Evolutionary conservation across 352 stramenopile genomes (phyloP).

Genomic region (Globisporangium paroecandrum): DNA sequence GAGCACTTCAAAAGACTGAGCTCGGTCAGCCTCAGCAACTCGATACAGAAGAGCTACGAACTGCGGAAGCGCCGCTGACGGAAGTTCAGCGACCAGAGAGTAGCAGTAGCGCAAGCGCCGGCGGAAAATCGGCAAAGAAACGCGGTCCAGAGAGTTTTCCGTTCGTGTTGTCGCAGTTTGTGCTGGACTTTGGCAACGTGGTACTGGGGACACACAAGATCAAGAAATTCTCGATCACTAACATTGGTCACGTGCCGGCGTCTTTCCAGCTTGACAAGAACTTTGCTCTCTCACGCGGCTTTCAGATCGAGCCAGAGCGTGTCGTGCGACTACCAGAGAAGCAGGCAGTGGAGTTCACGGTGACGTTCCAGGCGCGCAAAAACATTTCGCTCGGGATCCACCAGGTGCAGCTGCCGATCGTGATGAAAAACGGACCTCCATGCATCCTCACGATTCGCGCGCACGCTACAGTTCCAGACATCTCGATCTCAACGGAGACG

Average conservation of each 20-base stretch:
- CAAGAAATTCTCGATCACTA: constrained; percentile 91
- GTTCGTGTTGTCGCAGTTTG: constrained; percentile 89
- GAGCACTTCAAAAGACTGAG: background rate
- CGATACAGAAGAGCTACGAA: constrained; percentile 10
- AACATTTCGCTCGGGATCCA: constrained; percentile 76
- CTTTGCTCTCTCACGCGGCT: constrained; percentile 76
- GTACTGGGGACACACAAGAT: constrained; percentile 90
- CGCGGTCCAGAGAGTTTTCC: constrained; percentile 33
- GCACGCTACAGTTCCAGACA: constrained; percentile 89
- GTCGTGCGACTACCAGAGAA: constrained; percentile 91
- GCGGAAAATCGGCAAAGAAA: constrained; percentile 26
- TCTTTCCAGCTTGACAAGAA: constrained; percentile 93
- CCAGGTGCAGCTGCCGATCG: constrained; percentile 80
- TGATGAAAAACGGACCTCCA: constrained; percentile 89
- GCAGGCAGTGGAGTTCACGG: constrained; percentile 83
- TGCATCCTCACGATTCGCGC: constrained; percentile 84
- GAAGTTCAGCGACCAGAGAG: constrained; percentile 12
- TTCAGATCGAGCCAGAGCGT: constrained; percentile 92
- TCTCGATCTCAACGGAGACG: constrained; percentile 74
- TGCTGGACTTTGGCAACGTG: constrained; percentile 94
- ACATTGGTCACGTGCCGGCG: constrained; percentile 81
- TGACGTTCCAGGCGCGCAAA: constrained; percentile 90
- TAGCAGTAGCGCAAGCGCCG: background rate
- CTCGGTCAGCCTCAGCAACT: background rate
- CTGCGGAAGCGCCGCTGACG: background rate